Evolutionary conservation across 441 rosid genomes (phyloP), one percentile per base, ranked within the genome.

Genomic region (Erysimum cheiri): DNA sequence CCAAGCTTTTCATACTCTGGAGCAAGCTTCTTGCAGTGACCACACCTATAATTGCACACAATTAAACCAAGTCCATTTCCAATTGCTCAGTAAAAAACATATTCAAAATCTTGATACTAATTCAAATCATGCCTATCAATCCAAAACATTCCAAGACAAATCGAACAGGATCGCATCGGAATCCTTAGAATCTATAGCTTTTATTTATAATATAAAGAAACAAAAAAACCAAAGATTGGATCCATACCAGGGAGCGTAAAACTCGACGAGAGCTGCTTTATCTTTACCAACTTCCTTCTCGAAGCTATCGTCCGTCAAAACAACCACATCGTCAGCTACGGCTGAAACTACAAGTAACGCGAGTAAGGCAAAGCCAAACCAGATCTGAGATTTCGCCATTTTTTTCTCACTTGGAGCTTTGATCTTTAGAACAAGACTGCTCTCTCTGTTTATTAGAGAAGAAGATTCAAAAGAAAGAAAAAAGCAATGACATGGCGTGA

Each of bases 11-110:
- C 99, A 32, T 83, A 92, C 69, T 92, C 97, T 1, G 97, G 98
- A 76, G 97, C 98, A 19, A 95, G 92, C 85, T 92, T 92, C 81
- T 92, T 87, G 84, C 98, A 92, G 82, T 92, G 98, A 0, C 98
- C 97, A 80, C 98, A 95, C 97, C 99, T 87, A 81, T 60, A 41
- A 70, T 41, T 3, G 17, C 63, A 31, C 49, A 62, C 7, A 39
- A 28, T 19, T 4, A 64, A 32, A 43, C 7, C 3, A 22, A 49
- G 35, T 52, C 22, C 19, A 24, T n/a, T 4, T n/a, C 8, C 60
- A 52, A 24, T 70, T 28, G 12, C 50, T 57, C 44, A 47, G 28
- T 26, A 24, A 14, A 24, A 14, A 71, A 36, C 35, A 56, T 44
- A n/a, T 56, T 35, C 46, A 8, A 31, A 60, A 64, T 13, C 59